A percentile compares a stretch with the other conserved stretches of the same genome.
Conservation (phyloP, 345 rosid species). For the Boechera retrofracta region DNA sequence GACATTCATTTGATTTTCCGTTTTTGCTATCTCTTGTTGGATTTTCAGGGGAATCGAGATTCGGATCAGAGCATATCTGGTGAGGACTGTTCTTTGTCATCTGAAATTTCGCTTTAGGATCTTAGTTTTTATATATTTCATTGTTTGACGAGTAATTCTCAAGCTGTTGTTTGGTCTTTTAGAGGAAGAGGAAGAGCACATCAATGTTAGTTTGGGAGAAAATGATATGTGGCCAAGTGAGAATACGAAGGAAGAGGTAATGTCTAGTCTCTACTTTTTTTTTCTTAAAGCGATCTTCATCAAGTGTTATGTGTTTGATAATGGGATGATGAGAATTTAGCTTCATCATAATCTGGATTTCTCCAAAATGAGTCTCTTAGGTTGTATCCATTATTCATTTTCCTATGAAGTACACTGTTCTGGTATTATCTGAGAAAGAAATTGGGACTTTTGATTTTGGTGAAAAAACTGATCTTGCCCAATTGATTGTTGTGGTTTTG, state of each 20-base stretch:
- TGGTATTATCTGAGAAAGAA: conserved; percentile 4
- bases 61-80: conserved; percentile 83
- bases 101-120: background rate
- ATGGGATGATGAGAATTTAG: background rate
- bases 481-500: conserved; percentile 10
- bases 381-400: background rate
- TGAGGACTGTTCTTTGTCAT: conserved; percentile 41
- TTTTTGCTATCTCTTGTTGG: conserved; percentile 19
- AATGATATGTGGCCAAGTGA: conserved; percentile 50
- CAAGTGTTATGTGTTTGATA: background rate
- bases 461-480: background rate
- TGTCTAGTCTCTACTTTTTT: conserved; percentile 3
- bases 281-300: background rate
- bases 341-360: conserved; percentile 6
- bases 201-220: conserved; percentile 43
- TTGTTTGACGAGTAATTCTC: conserved; percentile 15
- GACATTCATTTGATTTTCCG: background rate
- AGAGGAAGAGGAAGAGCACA: conserved; percentile 65
- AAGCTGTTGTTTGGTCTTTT: conserved; percentile 16
- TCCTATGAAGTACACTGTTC: conserved; percentile 2
- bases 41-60: conserved; percentile 55
- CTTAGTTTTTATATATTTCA: background rate
- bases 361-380: conserved; percentile 3
- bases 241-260: conserved; percentile 50
- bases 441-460: background rate